Evolutionary conservation across 2,329 filamentous ascomycete species (phyloP), one percentile per base, ranked within the genome.

Genomic region (Pseudopithomyces chartarum): DNA sequence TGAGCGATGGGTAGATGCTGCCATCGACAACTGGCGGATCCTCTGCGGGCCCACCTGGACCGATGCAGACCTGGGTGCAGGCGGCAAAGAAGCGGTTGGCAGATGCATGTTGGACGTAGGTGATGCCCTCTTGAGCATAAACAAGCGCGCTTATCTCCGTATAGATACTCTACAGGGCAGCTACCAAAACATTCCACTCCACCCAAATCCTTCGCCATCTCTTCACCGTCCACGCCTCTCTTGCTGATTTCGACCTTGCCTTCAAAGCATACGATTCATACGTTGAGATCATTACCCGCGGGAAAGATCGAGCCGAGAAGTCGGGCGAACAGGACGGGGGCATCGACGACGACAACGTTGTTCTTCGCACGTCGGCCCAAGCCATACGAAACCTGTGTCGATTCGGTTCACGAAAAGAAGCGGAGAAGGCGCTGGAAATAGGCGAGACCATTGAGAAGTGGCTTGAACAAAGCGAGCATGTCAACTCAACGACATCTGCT

Each of bases 171-270:
- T 99, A 98, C 75, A 89, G 90, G 38, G 91, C 93, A 20, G 91
- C 94, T 7, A 92, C 90, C 10, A 97, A 95, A 75, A 97, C 93
- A 0, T 99, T 95, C 70, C 95, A 99, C 76, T 99, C 95, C 1
- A 96, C 94, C 1, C 81, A 92, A 10, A 90, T 98, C 59, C 80
- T 99, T 29, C 85, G 94, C 56, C 86, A 93, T 67, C 82, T 99
- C 0, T 98, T 98, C 71, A 89, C 87, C 11, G 89, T 97, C 1
- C 95, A 99, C 73, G 82, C 94, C 17, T 86, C 92, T 2, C 82
- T 97, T 17, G 92, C 92, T 8, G 94, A 99, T 65, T 98, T 97
- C 63, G 91, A 97, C 54, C 80, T 98, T 47, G 93, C 93, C 1
- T 88, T 96, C 73, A 92, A 92, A 70, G 91, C 95, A 0, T 91